phyloP scores from a whole-genome alignment of 2,329 filamentous ascomycete genomes.

The Ophiostoma pallidulum region DNA sequence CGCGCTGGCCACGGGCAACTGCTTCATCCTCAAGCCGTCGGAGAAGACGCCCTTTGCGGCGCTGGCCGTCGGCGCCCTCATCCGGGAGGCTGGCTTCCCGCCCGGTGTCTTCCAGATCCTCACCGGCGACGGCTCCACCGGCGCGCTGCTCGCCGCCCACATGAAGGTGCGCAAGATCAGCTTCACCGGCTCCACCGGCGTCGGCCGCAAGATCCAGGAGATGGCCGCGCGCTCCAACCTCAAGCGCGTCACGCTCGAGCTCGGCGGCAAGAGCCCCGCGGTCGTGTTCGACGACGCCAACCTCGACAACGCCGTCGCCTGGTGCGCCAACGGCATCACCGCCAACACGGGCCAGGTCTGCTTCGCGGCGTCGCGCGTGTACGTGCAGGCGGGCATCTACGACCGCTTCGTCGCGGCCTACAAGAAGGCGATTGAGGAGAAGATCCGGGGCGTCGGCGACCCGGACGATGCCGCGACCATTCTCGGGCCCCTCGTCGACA shows the following conservation, averaged over 20 bases:
- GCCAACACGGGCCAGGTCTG: constrained; percentile 66
- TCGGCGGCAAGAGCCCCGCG: constrained; percentile 57
- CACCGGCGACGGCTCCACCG: constrained; percentile 28
- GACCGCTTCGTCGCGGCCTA: constrained; percentile 49
- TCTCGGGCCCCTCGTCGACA: constrained; percentile 48
- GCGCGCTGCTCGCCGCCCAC: constrained; percentile 17
- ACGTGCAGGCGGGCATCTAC: constrained; percentile 53
- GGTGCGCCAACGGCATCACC: constrained; percentile 42
- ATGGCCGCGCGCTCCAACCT: constrained; percentile 50
- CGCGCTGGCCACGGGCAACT: constrained; percentile 33
- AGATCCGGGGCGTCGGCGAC: constrained; percentile 49
- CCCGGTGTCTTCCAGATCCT: constrained; percentile 34
- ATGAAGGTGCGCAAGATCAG: constrained; percentile 49
- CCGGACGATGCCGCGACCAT: constrained; percentile 48
- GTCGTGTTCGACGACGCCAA: constrained; percentile 55
- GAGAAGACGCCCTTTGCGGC: constrained; percentile 33
- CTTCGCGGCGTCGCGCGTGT: constrained; percentile 63
- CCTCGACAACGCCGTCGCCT: constrained; percentile 45
- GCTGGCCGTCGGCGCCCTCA: constrained; percentile 27
- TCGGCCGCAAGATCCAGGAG: constrained; percentile 55
- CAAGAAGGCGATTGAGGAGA: constrained; percentile 48
- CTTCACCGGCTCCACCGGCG: constrained; percentile 58
- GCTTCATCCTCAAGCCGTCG: constrained; percentile 33
- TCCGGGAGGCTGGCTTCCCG: constrained; percentile 33
- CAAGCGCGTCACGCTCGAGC: constrained; percentile 63